Evolutionary conservation across 164 flowering plant species (phyloP), one percentile per base, ranked within the genome.

Genomic region (Taxillus chinensis): DNA sequence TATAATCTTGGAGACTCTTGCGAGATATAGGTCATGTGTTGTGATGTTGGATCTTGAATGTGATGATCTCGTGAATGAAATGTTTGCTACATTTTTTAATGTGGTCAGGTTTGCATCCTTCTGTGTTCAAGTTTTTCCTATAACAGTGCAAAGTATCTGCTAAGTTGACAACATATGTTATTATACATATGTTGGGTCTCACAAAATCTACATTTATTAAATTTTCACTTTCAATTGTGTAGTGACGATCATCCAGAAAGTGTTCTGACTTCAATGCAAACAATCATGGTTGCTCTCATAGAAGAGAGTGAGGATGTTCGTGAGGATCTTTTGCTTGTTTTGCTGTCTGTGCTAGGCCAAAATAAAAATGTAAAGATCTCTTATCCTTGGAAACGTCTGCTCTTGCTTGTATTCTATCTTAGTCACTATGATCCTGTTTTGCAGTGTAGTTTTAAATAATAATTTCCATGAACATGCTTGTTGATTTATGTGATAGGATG

Each of bases 11-110:
- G 96, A 95, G 78, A 95, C 89, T 53, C 78, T 95, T 74, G 96
- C 97, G 66, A 89, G 85, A 79, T 95, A 91, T 68, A 83, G 87
- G 77, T 95, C 99, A 45, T 95, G 95, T 73, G 90, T 95, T 66
- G 97, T 95, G 74, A 86, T 95, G 92, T 75, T 95, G 79, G 99
- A 95, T 77, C 99, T 91, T 68, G 97, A 87, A 71, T 95, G 96
- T 65, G 81, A 89, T 76, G 95, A 95, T 71, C 85, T 95, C 64
- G 86, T 95, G 67, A 78, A 80, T 66, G 85, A 87, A 74, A 82
- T 95, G 84, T 87, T 91, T 82, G 71, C 73, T 46, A 82, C 90
- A 17, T 91, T 87, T 68, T 72, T 95, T 39, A 61, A 82, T 67
- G 97, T 87, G 73, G 96, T 78, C 70, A 91, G 99, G 99, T 95